Conservation (phyloP, 2,329 filamentous ascomycete species). For the Penicillium sp. region DNA sequence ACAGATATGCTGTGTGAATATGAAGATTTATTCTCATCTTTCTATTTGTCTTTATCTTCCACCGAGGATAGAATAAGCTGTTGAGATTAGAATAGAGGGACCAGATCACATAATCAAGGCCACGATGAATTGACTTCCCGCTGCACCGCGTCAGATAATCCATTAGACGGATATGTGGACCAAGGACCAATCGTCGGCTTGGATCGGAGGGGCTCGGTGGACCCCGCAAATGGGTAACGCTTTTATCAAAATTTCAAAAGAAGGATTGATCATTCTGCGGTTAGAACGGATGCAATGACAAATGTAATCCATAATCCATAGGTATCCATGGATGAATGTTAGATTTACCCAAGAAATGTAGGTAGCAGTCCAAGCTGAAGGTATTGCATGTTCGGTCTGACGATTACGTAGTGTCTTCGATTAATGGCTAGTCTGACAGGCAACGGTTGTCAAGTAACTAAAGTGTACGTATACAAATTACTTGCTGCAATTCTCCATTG, state of each 20-base stretch:
- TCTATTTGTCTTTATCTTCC: not conserved
- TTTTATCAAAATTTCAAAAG: not conserved
- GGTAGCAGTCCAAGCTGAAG: not conserved
- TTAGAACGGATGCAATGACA: not conserved
- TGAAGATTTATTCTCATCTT: not conserved
- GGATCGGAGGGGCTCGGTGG: conserved; percentile 18
- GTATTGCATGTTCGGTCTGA: not conserved
- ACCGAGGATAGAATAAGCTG: not conserved
- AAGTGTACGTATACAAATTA: not conserved
- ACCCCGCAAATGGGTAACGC: conserved; percentile 17
- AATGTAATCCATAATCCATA: not conserved
- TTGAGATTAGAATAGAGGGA: not conserved
- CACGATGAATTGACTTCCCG: conserved; percentile 6
- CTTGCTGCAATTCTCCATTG: not conserved
- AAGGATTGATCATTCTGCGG: not conserved
- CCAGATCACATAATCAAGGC: not conserved
- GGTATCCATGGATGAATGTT: too few relatives aligned
- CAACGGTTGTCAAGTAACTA: not conserved
- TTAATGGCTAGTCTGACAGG: not conserved
- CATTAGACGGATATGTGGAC: conserved; percentile 4
- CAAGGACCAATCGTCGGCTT: conserved; percentile 11
- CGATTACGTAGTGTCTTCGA: not conserved
- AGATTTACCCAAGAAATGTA: too few relatives aligned
- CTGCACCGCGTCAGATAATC: conserved; percentile 3
- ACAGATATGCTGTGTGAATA: not conserved